Conservation (phyloP, 2,329 filamentous ascomycete species). For the Coccinonectria pachysandricola region DNA sequence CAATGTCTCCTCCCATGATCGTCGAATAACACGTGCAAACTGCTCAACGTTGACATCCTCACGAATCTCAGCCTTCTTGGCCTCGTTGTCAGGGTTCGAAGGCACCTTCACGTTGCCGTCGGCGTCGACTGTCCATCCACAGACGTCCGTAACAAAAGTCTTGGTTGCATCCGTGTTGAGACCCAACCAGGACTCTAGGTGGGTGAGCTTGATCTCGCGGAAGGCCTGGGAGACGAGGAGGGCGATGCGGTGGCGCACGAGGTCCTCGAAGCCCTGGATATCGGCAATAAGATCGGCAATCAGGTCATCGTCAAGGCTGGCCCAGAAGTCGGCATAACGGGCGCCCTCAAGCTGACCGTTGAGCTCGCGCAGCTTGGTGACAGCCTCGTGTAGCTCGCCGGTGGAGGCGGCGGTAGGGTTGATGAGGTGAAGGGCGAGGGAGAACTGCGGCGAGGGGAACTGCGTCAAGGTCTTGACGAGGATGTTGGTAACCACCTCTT, state of each 20-base stretch:
- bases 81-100: slow-evolving; percentile 94
- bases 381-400: slow-evolving; percentile 76
- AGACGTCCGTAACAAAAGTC: slow-evolving; percentile 77
- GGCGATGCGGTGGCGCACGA: slow-evolving; percentile 83
- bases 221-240: slow-evolving; percentile 74
- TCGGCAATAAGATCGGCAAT: slow-evolving; percentile 95
- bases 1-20: slow-evolving; percentile 67
- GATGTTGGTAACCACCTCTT: slow-evolving; percentile 97
- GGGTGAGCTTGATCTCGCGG: slow-evolving; percentile 57
- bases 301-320: slow-evolving; percentile 85
- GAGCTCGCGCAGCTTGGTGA: slow-evolving; percentile 75
- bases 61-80: slow-evolving; percentile 85
- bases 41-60: slow-evolving; percentile 91
- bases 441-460: slow-evolving; percentile 94
- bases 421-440: slow-evolving; percentile 85
- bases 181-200: slow-evolving; percentile 68
- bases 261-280: slow-evolving; percentile 88
- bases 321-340: slow-evolving; percentile 90
- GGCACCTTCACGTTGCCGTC: slow-evolving; percentile 64
- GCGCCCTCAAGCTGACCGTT: slow-evolving; percentile 83
- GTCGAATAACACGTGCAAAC: slow-evolving; percentile 68
- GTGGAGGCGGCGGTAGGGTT: slow-evolving; percentile 60
- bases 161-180: slow-evolving; percentile 55
- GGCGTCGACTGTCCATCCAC: slow-evolving; percentile 71
- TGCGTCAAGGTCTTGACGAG: slow-evolving; percentile 96